Base-by-base conservation (phyloP, 2,329 filamentous ascomycete genomes). In the Cladosporium austrohemisphaericum region DNA sequence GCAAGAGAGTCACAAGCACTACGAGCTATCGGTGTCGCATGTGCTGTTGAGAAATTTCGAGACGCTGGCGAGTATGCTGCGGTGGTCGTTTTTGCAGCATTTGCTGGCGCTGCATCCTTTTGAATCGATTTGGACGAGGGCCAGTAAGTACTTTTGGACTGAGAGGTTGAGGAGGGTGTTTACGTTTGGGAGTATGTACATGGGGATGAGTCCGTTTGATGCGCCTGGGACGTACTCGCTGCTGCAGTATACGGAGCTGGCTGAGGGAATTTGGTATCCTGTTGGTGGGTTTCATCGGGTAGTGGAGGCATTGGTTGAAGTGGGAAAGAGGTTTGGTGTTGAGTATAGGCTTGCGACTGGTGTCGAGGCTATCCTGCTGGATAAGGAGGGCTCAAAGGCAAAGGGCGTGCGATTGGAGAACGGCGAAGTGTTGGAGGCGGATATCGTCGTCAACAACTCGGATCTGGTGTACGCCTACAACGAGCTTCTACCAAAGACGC, bases 111-210 rank as follows among this genome's bases (percentile, higher is more conserved):
- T 89, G 49, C 85, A 88, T 69, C 84, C 84, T 0, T 83, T 88
- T 54, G 81, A 88, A 64, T 84, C 77, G 57, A 85, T 88, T 13
- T 89, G 83, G 71, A 72, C 72, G 5, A 70, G 86, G 22, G 81
- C 84, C 3, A 72, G 77, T 20, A 76, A 75, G 53, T 88, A 88
- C 60, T 89, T 89, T 65, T 77, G 73, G 72, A 84, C 82, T 0
- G 85, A 88, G 61, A 72, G 84, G 50, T 61, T 89, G 59, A 72
- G 85, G 52, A 70, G 84, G 20, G 84, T 85, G 0, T 89, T 89
- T 56, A 88, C 85, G 0, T 89, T 89, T 66, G 84, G 80, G 18
- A 88, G 83, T 58, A 90, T 89, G 85, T 89, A 90, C 61, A 85
- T 89, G 81, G 86, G 86, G 0, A 89, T 89, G 85, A 83, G 76